phyloP scores from a whole-genome alignment of 2,329 filamentous ascomycete species.

The Parastagonospora nodorum region DNA sequence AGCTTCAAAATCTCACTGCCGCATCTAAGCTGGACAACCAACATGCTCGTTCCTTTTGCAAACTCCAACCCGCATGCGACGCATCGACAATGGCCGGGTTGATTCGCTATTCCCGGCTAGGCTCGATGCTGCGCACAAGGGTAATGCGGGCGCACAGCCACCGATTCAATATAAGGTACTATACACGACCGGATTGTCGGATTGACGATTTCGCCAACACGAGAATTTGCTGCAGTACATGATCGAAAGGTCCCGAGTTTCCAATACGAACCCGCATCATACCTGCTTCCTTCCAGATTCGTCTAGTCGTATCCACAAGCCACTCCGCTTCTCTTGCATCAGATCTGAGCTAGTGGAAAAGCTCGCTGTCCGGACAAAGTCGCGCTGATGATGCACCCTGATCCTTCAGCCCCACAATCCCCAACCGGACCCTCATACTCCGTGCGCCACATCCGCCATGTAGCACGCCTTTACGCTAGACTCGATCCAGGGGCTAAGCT shows the following conservation, averaged over 20 bases:
- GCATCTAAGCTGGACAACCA: too few species aligned
- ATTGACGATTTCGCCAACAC: background rate
- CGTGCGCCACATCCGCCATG: constrained; percentile 14
- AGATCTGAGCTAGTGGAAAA: background rate
- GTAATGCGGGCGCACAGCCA: constrained; percentile 11
- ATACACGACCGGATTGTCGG: background rate
- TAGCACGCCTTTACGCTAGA: constrained; percentile 6
- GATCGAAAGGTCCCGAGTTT: background rate
- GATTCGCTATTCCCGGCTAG: background rate
- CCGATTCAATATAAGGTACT: constrained; percentile 6
- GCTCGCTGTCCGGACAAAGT: background rate
- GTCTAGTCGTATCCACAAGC: background rate
- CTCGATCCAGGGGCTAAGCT: background rate
- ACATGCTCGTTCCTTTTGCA: too few species aligned
- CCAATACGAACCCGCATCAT: background rate
- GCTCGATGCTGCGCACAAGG: background rate
- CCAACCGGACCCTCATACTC: background rate
- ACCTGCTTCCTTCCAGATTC: too few species aligned
- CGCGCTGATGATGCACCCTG: background rate
- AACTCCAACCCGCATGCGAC: too few species aligned
- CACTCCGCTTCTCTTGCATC: too few species aligned
- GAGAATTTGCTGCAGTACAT: background rate
- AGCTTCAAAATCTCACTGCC: too few species aligned
- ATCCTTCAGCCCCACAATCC: background rate
- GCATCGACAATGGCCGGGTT: background rate